A percentile compares a stretch with the other conserved stretches of the same genome.
Evolutionary conservation across 1,284 basidiomycete species (phyloP).

Genomic region (Tetrapyrgos nigripes): DNA sequence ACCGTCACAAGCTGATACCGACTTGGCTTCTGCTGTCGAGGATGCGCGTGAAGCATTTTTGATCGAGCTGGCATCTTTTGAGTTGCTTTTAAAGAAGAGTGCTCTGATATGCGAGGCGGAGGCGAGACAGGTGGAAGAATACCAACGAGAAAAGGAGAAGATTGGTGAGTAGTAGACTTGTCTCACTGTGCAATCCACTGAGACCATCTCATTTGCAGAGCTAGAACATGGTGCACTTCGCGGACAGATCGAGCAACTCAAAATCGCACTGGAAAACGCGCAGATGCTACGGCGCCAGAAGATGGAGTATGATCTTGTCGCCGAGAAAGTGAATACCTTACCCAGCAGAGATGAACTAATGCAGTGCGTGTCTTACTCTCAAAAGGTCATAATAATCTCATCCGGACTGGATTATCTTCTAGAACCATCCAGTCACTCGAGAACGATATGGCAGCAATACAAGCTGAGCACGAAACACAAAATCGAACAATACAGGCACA

Average conservation of each 20-base stretch:
- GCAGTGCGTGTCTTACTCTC: constrained; percentile 51
- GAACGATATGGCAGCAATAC: constrained; percentile 78
- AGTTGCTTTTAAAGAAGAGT: constrained; percentile 75
- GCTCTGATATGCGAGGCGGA: constrained; percentile 84
- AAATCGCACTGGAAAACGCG: constrained; percentile 75
- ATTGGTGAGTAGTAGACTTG: constrained; percentile 59
- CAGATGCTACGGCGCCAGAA: constrained; percentile 75
- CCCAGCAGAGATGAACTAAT: constrained; percentile 77
- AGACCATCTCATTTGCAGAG: constrained; percentile 47
- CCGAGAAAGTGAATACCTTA: constrained; percentile 82
- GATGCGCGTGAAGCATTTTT: constrained; percentile 81
- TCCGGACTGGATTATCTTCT: too few species aligned
- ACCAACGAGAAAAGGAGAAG: constrained; percentile 68
- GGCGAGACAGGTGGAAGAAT: constrained; percentile 80
- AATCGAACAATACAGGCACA: constrained; percentile 69
- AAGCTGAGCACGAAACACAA: constrained; percentile 75
- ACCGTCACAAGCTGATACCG: constrained; percentile 36
- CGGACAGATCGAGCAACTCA: constrained; percentile 77
- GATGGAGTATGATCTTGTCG: constrained; percentile 83
- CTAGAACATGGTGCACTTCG: constrained; percentile 69
- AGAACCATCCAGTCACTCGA: constrained; percentile 75
- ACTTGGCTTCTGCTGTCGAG: constrained; percentile 50
- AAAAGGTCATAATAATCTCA: not conserved
- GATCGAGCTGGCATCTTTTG: constrained; percentile 76
- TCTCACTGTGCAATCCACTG: constrained; percentile 9